A percentile compares a stretch with the other conserved stretches of the same genome.
Evolutionary conservation across 1,284 basidiomycete species (phyloP).

Genomic region (Schizophyllum commune): DNA sequence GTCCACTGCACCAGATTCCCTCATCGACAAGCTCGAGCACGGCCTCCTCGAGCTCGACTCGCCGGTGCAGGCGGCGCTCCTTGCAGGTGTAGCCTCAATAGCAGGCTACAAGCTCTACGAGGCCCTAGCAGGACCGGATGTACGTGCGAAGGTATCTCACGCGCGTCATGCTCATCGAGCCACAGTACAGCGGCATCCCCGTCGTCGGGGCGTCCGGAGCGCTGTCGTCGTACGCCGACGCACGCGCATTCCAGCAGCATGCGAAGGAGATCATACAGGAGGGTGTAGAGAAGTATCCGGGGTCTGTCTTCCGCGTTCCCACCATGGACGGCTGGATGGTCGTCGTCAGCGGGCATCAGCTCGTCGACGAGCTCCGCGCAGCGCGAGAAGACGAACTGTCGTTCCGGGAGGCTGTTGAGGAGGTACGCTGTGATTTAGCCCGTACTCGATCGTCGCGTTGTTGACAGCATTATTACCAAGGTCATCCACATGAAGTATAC

Average conservation of each 20-base stretch:
- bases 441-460: too few relatives aligned
- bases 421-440: neutral
- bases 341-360: conserved; percentile 8
- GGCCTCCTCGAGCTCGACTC: neutral
- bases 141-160: neutral
- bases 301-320: conserved; percentile 7
- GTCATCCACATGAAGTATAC: conserved; percentile 15
- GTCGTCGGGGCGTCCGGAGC: conserved; percentile 8
- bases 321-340: conserved; percentile 10
- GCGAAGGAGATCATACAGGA: conserved; percentile 8
- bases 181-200: conserved; percentile 6
- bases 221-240: conserved; percentile 9
- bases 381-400: conserved; percentile 10
- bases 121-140: neutral
- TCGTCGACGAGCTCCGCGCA: conserved; percentile 8
- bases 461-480: too few relatives aligned
- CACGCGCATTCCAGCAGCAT: conserved; percentile 5
- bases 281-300: conserved; percentile 5
- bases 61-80: neutral
- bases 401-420: conserved; percentile 6
- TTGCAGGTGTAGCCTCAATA: neutral
- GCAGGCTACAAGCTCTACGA: neutral
- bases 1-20: neutral
- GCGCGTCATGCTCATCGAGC: neutral
- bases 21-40: neutral